These are phyloP conservation scores for Clathrospora elynae DNA, from an alignment of 2,329 filamentous ascomycete genomes.

Conservation along the genomic window DNA sequence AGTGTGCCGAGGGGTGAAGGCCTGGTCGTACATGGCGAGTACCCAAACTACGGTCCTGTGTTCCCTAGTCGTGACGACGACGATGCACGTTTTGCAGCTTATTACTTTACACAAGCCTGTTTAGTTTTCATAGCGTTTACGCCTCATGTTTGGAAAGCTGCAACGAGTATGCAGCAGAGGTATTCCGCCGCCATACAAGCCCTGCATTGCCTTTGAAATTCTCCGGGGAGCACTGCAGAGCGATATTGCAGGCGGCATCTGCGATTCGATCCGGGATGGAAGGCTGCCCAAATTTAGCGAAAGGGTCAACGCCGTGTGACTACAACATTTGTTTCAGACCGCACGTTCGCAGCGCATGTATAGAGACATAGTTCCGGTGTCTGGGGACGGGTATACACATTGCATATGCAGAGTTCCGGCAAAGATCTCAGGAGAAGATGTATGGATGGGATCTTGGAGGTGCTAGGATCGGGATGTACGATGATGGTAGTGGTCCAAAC, in stretches of 20 bases:
- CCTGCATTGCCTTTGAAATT: slow-evolving; percentile 9
- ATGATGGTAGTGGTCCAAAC: slow-evolving; percentile 3
- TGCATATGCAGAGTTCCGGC: slow-evolving; percentile 19
- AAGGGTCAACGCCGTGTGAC: slow-evolving; percentile 8
- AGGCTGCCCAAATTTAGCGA: slow-evolving; percentile 6
- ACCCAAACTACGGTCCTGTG: background rate
- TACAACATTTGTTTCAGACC: slow-evolving; percentile 14
- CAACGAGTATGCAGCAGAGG: slow-evolving; percentile 11
- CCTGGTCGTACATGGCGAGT: background rate
- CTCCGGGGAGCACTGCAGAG: slow-evolving; percentile 12
- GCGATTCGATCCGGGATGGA: slow-evolving; percentile 3
- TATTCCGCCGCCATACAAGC: slow-evolving; percentile 14
- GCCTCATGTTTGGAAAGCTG: slow-evolving; percentile 7
- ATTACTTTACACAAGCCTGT: background rate
- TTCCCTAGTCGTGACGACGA: background rate
- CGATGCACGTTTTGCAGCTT: background rate
- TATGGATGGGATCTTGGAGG: slow-evolving; percentile 5
- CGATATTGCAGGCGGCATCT: slow-evolving; percentile 8
- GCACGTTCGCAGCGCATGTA: slow-evolving; percentile 21
- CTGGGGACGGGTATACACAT: slow-evolving; percentile 17
- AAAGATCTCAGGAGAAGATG: slow-evolving; percentile 15
- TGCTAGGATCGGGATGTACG: slow-evolving; percentile 8
- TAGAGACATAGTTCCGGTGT: slow-evolving; percentile 15
- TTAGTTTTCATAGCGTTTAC: background rate
- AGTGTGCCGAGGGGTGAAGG: slow-evolving; percentile 1